Evolutionary conservation across 106 monocot genomes (phyloP).

Genomic region (Chionographis japonica): DNA sequence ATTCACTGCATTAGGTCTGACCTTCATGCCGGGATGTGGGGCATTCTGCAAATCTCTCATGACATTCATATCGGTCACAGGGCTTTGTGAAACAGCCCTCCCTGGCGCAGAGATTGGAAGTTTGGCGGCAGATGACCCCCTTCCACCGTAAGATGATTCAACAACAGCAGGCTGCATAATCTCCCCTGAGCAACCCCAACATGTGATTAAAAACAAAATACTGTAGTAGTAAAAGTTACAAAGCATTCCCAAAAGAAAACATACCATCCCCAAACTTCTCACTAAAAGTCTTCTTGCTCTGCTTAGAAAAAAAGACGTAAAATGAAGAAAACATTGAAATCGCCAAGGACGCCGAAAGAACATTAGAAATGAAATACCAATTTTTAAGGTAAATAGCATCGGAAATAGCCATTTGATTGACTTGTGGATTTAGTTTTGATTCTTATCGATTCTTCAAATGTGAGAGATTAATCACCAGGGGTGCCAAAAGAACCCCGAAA

Average conservation of each 20-base stretch:
- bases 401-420: too few relatives aligned
- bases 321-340: neutral
- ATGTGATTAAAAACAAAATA: neutral
- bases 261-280: constrained; percentile 3
- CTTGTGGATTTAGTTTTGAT: too few relatives aligned
- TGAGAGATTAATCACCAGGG: too few relatives aligned
- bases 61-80: neutral
- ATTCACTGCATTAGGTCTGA: too few relatives aligned
- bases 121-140: neutral
- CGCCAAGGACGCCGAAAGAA: too few relatives aligned
- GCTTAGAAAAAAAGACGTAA: neutral
- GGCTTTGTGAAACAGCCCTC: neutral
- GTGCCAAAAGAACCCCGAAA: too few relatives aligned
- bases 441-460: too few relatives aligned
- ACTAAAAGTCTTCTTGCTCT: constrained; percentile 9
- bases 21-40: too few relatives aligned
- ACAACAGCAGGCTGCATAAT: neutral
- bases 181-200: neutral
- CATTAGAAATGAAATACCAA: too few relatives aligned
- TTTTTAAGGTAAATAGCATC: too few relatives aligned
- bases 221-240: neutral
- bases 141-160: neutral
- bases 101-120: neutral
- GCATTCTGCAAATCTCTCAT: too few relatives aligned
- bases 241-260: neutral